A percentile compares a stretch with the other conserved stretches of the same genome.
Evolutionary conservation across 352 stramenopile species (phyloP).

Genomic region (Phytophthora rubi): DNA sequence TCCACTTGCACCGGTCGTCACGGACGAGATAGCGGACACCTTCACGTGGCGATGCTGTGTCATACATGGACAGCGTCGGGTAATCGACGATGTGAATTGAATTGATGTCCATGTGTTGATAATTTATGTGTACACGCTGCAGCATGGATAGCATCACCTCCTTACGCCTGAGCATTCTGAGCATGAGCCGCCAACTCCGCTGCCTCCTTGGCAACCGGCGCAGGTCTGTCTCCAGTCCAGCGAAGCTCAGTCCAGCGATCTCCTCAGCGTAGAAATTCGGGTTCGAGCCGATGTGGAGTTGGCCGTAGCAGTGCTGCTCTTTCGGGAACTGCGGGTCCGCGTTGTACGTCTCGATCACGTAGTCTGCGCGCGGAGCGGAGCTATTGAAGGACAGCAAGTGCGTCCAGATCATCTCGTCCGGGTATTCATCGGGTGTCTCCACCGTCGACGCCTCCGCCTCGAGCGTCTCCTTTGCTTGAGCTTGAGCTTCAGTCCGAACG

Average conservation of each 20-base stretch:
- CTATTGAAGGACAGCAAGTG: constrained; percentile 70
- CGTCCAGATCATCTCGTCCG: constrained; percentile 64
- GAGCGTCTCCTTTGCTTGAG: constrained; percentile 26
- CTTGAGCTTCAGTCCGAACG: constrained; percentile 9
- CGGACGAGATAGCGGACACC: constrained; percentile 3
- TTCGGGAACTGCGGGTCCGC: constrained; percentile 40
- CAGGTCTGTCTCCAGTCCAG: constrained; percentile 33
- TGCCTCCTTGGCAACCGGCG: constrained; percentile 36
- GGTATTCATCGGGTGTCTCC: constrained; percentile 24
- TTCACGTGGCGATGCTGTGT: not conserved
- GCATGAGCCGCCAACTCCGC: not conserved
- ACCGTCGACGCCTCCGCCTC: constrained; percentile 4
- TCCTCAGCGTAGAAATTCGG: constrained; percentile 41
- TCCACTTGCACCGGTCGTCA: constrained; percentile 10
- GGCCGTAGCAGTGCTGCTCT: constrained; percentile 67
- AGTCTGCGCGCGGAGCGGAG: constrained; percentile 37
- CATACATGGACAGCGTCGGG: not conserved
- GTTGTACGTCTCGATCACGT: constrained; percentile 59
- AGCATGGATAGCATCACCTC: too few species aligned
- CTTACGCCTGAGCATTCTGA: not conserved
- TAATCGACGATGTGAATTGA: not conserved
- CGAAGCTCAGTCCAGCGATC: constrained; percentile 36
- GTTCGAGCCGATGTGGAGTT: constrained; percentile 34
- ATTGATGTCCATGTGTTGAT: not conserved
- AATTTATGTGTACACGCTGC: not conserved